These are phyloP conservation scores for Ottelia alismoides DNA, from an alignment of 106 monocot species.

Conservation along the genomic window DNA sequence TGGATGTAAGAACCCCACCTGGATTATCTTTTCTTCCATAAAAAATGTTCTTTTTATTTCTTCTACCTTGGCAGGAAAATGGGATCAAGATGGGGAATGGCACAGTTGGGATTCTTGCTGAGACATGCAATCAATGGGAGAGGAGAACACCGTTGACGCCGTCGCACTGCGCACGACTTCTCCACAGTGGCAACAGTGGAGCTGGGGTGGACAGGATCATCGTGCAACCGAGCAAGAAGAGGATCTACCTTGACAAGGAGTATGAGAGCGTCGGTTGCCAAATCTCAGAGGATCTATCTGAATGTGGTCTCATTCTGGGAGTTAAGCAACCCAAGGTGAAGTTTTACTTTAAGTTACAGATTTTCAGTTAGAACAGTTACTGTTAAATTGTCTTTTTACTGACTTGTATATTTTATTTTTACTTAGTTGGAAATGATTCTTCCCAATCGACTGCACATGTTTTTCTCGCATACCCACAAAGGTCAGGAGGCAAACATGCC, in stretches of 20 bases:
- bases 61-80: too few species aligned
- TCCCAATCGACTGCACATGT: conserved; percentile 70
- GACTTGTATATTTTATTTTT: background rate
- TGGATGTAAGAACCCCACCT: too few species aligned
- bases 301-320: conserved; percentile 75
- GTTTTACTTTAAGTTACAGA: too few species aligned
- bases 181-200: conserved; percentile 41
- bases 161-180: conserved; percentile 72
- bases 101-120: conserved; percentile 65
- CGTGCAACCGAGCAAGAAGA: conserved; percentile 70
- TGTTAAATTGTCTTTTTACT: too few species aligned
- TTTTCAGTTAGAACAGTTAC: too few species aligned
- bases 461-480: conserved; percentile 92
- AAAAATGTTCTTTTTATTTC: too few species aligned
- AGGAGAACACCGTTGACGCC: conserved; percentile 66
- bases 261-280: conserved; percentile 81
- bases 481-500: conserved; percentile 81
- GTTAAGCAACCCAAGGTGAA: conserved; percentile 88
- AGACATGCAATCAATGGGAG: conserved; percentile 66
- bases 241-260: conserved; percentile 56
- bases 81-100: conserved; percentile 86
- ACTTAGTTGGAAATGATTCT: conserved; percentile 71
- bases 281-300: conserved; percentile 71
- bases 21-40: too few species aligned
- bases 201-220: conserved; percentile 48